Evolutionary conservation across 169 alveolate genomes (phyloP), one percentile per base, ranked within the genome.

Genomic region (Plasmodium knowlesi): DNA sequence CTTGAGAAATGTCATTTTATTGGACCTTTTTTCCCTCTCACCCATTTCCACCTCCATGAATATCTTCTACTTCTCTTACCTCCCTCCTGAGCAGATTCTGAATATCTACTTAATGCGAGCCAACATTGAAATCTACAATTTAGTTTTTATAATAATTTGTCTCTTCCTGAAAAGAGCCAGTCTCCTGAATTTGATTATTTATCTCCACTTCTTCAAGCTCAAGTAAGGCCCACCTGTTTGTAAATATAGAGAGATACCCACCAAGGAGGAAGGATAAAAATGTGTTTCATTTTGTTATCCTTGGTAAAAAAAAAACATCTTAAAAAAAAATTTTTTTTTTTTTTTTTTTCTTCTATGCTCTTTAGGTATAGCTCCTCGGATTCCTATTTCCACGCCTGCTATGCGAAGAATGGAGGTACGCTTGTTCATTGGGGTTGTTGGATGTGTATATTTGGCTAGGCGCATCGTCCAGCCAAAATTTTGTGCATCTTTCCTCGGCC

Each of bases 361-460:
- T 37, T 74, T 74, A 89, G 94, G 57, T 89, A 89, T 43, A 67
- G 76, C 34, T 89, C 94, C 57, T 34, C 94, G 50, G 94, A 89
- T 89, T 39, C 94, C n/a, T 89, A 89, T 89, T 89, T 89, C 53
- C 94, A 89, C 53, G 88, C 94, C 73, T 89, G 94, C 57, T 89
- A 78, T 22, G 28, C 94, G 30, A 89, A 89, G 82, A 89, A 89
- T 34, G 94, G 94, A 89, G 89, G 94, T 89, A 83, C 22, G 70
- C 39, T 10, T 22, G 37, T 67, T 6, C 61, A 16, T 16, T 8
- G 22, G 3, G 61, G 22, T 50, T 12, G 22, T 8, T 19, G 61
- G 4, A 50, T 50, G 61, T 50, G 61, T 50, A 3, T 16, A 50
- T 50, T 14, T 50, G 22, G 61, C 61, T 0, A 50, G 19, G 61